Conservation (phyloP, 169 alveolate species). For the Babesia caballi region DNA sequence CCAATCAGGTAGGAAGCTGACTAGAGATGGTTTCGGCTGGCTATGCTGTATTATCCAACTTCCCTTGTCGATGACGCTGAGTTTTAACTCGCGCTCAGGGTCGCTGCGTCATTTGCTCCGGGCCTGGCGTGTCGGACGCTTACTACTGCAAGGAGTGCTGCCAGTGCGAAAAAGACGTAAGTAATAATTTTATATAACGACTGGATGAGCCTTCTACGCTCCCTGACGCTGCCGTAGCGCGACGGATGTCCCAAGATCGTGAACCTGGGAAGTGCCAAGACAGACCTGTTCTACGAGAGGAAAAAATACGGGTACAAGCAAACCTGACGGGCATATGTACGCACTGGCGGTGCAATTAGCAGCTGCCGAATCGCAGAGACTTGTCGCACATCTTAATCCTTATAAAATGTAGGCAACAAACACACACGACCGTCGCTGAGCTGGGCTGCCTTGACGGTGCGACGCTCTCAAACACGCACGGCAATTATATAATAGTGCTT, state of each 20-base stretch:
- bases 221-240: slow-evolving; percentile 64
- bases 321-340: not conserved
- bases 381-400: no score
- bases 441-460: no score
- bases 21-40: not conserved
- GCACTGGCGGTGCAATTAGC: no score
- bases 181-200: not conserved
- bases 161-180: slow-evolving; percentile 94
- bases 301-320: slow-evolving; percentile 87
- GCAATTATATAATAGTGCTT: no score
- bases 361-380: no score
- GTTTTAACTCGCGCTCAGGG: slow-evolving; percentile 81
- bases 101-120: slow-evolving; percentile 98
- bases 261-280: slow-evolving; percentile 96
- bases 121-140: slow-evolving; percentile 98
- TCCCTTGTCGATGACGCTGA: not conserved
- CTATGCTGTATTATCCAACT: not conserved
- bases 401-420: no score
- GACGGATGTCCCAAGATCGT: slow-evolving; percentile 99
- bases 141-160: slow-evolving; percentile 98
- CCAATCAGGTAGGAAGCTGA: slow-evolving; percentile 80
- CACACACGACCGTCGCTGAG: no score
- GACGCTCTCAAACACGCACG: no score
- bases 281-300: slow-evolving; percentile 96
- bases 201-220: not conserved